These are phyloP conservation scores for Trichoderma koningii DNA, from an alignment of 2,329 filamentous ascomycete genomes.

Conservation along the genomic window DNA sequence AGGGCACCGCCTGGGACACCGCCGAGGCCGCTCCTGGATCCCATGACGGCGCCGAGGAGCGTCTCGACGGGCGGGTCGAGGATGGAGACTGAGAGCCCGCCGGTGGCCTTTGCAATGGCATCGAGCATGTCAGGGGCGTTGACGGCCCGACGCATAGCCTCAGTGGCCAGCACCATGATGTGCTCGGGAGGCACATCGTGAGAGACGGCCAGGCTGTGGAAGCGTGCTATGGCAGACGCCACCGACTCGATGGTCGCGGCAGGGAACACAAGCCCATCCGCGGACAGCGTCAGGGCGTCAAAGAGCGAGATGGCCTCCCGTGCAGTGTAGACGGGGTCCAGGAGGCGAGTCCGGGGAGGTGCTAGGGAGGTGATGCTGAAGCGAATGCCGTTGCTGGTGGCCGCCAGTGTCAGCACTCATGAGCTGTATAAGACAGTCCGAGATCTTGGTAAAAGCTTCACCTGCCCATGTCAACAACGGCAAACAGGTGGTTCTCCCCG, in stretches of 20 bases:
- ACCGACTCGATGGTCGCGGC: slow-evolving; percentile 65
- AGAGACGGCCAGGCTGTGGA: slow-evolving; percentile 68
- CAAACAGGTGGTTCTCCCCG: slow-evolving; percentile 54
- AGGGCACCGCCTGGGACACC: slow-evolving; percentile 65
- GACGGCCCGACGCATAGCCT: slow-evolving; percentile 78
- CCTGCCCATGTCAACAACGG: slow-evolving; percentile 64
- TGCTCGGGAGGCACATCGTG: slow-evolving; percentile 67
- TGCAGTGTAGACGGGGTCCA: slow-evolving; percentile 76
- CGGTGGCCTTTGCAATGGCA: slow-evolving; percentile 61
- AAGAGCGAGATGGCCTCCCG: slow-evolving; percentile 83
- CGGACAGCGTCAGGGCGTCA: slow-evolving; percentile 67
- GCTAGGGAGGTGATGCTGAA: slow-evolving; percentile 86
- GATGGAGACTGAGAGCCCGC: slow-evolving; percentile 69
- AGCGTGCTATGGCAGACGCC: slow-evolving; percentile 65
- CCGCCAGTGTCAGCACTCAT: slow-evolving; percentile 12
- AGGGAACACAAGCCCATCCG: slow-evolving; percentile 48
- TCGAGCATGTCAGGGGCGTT: slow-evolving; percentile 71
- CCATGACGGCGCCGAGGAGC: slow-evolving; percentile 73
- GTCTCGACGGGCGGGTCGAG: slow-evolving; percentile 81
- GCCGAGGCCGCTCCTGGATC: slow-evolving; percentile 73
- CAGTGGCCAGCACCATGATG: slow-evolving; percentile 79
- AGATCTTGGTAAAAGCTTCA: slow-evolving; percentile 33
- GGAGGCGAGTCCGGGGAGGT: slow-evolving; percentile 67
- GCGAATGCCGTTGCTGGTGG: slow-evolving; percentile 79
- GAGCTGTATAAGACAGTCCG: neutral